Evolutionary conservation across 2,329 filamentous ascomycete species (phyloP), one percentile per base, ranked within the genome.

Genomic region (Beauveria brongniartii): DNA sequence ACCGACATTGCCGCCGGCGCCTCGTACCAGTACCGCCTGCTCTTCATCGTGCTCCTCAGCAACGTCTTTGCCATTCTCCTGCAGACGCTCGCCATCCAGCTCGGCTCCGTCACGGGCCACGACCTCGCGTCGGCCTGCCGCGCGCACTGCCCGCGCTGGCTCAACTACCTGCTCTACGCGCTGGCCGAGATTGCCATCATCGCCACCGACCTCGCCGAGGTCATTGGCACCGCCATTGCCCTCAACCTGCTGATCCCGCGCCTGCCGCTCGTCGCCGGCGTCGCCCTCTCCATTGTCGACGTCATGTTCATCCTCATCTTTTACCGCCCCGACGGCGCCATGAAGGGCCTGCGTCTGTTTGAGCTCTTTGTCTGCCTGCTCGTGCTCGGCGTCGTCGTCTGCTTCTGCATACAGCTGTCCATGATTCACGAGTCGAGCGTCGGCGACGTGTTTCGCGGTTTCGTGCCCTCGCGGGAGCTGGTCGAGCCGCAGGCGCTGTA

Each of bases 31-130:
- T 90, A 85, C 74, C 79, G 77, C 46, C 78, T 90, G 40, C 79
- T 90, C 3, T 90, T 89, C 74, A 78, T 90, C 65, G 81, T 90
- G 48, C 76, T 90, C 10, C 76, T 89, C 67, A 84, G 84, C 71
- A 90, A 90, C 69, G 67, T 89, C 55, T 87, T 90, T 67, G 87
- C 87, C 65, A 88, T 90, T 59, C 83, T 89, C 65, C 76, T 90
- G 22, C 87, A 90, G 70, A 83, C 80, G 22, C 78, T 90, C 2
- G 83, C 83, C 67, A 84, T 88, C 71, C 88, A 88, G 70, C 78
- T 90, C 6, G 87, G 87, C 37, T 87, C 84, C 16, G 85, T 90
- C 64, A 88, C 83, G 1, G 87, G 87, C 2, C 73, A 88, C 55
- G 86, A 89, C 66, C 77, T 90, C 16, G 84, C 87, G 1, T 80